Base-by-base conservation (phyloP, 306 rosid genomes). In the Pyrus communis region DNA sequence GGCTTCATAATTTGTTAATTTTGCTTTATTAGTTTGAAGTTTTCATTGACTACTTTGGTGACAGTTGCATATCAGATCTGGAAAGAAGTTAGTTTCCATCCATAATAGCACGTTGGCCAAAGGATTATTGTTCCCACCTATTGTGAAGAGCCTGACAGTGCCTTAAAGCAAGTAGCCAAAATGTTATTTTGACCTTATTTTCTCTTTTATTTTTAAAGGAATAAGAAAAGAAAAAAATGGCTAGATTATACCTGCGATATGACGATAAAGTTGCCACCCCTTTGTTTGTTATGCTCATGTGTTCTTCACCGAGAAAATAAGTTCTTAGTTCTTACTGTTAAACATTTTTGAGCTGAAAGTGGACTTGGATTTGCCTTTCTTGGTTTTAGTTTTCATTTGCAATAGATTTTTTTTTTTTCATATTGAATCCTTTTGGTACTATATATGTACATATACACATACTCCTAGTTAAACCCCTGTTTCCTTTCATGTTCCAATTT, bases 401-500 rank as follows among this genome's bases (percentile, higher is more conserved):
- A 66, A 18, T 35, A 31, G 23, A 66, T 80, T 80, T 83, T 70
- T 64, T n/a, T 66, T 75, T 78, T 72, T 76, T 79, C 74, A 33
- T 70, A 28, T 78, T 75, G 76, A 59, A 66, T 73, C 64, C 22
- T 63, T 82, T 80, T 75, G 60, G 59, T 75, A 69, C 76, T 78
- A 35, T 69, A 74, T 45, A 58, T 80, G 69, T 57, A 55, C 69
- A 15, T 14, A 49, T 74, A 71, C 70, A 30, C 35, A 75, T 18
- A 60, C 62, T 49, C 83, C 71, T 76, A 55, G 64, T 82, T 45
- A 64, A 72, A 60, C 49, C 74, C 60, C 69, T 67, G 75, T 43
- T 21, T 68, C 35, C 73, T 33, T 42, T 28, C 43, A 49, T 42
- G 27, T 74, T 51, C 76, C 71, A 73, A 45, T 30, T 82, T 88